Evolutionary conservation across 345 rosid genomes (phyloP).

Genomic region (Eucalyptus guilfoylei): DNA sequence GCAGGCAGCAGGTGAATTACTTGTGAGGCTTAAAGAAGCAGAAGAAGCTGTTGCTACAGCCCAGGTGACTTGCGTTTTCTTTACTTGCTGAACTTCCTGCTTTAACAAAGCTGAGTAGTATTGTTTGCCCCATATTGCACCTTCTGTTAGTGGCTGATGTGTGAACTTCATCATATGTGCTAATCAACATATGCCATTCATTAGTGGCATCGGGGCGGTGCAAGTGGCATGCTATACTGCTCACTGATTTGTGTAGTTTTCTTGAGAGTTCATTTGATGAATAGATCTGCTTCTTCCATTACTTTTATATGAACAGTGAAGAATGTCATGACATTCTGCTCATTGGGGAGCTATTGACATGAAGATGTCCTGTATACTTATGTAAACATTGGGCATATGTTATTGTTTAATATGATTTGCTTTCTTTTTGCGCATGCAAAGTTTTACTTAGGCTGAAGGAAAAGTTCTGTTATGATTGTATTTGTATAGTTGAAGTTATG

Average conservation of each 20-base stretch:
- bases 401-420: background rate
- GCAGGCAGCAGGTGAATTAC: constrained; percentile 94
- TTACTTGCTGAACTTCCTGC: background rate
- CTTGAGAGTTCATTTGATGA: background rate
- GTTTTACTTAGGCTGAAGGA: background rate
- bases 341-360: background rate
- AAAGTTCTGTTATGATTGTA: background rate
- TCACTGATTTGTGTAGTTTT: background rate
- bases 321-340: background rate
- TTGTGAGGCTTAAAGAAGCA: constrained; percentile 90
- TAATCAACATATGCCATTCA: background rate
- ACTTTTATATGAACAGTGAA: background rate
- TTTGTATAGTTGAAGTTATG: background rate
- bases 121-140: background rate
- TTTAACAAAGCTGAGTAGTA: background rate
- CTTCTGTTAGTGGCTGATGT: background rate
- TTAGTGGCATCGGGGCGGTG: background rate
- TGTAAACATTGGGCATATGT: background rate
- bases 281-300: background rate
- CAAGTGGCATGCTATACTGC: background rate
- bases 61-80: constrained; percentile 29
- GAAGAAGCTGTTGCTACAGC: constrained; percentile 70
- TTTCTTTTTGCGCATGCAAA: background rate
- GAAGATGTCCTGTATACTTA: background rate
- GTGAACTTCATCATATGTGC: background rate